phyloP scores from a whole-genome alignment of 768 basidiomycete genomes.

The Russula sp. region DNA sequence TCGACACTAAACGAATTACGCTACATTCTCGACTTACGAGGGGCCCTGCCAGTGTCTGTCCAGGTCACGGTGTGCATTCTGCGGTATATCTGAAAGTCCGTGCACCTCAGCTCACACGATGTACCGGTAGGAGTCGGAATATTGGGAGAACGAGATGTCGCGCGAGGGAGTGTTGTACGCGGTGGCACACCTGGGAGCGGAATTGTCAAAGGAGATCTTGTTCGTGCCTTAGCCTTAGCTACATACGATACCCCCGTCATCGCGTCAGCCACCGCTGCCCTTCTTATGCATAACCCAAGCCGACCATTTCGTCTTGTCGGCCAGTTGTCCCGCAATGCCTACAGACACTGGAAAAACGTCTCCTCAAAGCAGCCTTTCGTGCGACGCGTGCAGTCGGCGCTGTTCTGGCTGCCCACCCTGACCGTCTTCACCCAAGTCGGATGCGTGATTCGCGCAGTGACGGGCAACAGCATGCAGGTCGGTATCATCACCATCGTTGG shows the following conservation, averaged over 20 bases:
- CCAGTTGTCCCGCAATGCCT: not conserved
- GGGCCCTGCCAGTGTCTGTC: not conserved
- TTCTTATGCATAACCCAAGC: slow-evolving; percentile 1
- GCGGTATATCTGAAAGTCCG: not conserved
- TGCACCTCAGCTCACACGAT: not conserved
- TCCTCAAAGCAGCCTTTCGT: not conserved
- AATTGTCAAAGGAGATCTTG: slow-evolving; percentile 23
- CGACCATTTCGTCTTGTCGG: not conserved
- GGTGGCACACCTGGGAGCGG: slow-evolving; percentile 24
- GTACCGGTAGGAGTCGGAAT: slow-evolving; percentile 5
- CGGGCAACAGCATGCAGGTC: slow-evolving; percentile 23
- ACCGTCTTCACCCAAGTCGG: slow-evolving; percentile 15
- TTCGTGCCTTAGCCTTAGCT: slow-evolving; percentile 7
- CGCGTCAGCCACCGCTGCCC: no score
- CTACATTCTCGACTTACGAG: not conserved
- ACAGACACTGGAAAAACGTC: not conserved
- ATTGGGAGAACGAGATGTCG: slow-evolving; percentile 20
- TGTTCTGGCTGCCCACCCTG: slow-evolving; percentile 17
- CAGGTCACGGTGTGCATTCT: slow-evolving; percentile 12
- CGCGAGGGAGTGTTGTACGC: slow-evolving; percentile 19
- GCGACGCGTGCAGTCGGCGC: not conserved
- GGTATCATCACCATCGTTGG: not conserved
- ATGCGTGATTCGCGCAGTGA: slow-evolving; percentile 13
- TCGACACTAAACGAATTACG: not conserved
- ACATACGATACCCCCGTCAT: no score